A percentile compares a stretch with the other conserved stretches of the same genome.
Conservation (phyloP, 176 grass and related monocot genomes). For the Triticum turgidum region DNA sequence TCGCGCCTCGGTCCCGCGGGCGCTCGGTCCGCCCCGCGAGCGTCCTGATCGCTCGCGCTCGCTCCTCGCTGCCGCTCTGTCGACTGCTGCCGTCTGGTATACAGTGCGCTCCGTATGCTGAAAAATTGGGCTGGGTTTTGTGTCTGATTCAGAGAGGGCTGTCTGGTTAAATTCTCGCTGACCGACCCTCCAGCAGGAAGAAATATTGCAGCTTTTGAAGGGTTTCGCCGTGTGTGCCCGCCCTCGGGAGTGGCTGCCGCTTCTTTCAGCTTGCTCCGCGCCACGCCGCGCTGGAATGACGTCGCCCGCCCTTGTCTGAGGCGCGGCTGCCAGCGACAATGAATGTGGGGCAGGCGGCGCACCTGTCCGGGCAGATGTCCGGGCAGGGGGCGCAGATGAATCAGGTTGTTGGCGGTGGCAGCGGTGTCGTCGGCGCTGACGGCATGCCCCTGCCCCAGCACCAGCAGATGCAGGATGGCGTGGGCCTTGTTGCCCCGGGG, state of each 20-base stretch:
- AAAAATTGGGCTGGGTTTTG: conserved; percentile 25
- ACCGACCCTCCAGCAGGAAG: neutral
- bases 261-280: neutral
- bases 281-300: neutral
- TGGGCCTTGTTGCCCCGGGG: neutral
- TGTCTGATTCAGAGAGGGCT: neutral
- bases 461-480: conserved; percentile 57
- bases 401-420: conserved; percentile 29
- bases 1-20: too few species aligned
- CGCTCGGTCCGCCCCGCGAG: neutral
- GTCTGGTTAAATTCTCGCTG: neutral
- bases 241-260: neutral
- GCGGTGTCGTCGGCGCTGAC: conserved; percentile 6
- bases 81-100: neutral
- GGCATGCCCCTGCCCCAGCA: conserved; percentile 36
- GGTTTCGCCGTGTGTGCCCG: neutral
- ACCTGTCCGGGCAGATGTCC: conserved; percentile 50
- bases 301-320: neutral
- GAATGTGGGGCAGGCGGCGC: conserved; percentile 69
- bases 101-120: neutral
- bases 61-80: neutral
- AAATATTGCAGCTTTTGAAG: neutral
- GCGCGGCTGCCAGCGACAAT: conserved; percentile 21
- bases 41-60: conserved; percentile 34
- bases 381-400: conserved; percentile 52